phyloP scores from a whole-genome alignment of 2,329 filamentous ascomycete species.

The Stemphylium vesicarium region DNA sequence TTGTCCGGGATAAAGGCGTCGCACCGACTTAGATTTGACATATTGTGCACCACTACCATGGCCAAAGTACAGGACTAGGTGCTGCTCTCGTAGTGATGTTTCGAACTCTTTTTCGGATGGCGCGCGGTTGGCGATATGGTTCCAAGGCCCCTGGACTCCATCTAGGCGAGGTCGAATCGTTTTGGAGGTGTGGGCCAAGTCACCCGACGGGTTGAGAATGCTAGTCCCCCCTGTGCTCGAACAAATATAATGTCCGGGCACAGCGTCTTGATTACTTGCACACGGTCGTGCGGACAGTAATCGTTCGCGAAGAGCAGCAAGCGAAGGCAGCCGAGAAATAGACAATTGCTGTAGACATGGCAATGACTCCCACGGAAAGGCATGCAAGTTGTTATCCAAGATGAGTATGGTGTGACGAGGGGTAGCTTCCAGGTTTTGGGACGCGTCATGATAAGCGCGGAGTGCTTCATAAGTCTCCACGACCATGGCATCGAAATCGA shows the following conservation, averaged over 20 bases:
- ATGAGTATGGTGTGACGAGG: conserved; percentile 81
- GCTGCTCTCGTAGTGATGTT: conserved; percentile 66
- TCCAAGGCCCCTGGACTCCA: conserved; percentile 63
- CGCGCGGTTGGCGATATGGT: conserved; percentile 68
- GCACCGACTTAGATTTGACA: conserved; percentile 82
- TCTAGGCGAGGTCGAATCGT: conserved; percentile 74
- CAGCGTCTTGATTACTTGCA: conserved; percentile 9
- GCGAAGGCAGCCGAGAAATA: conserved; percentile 85
- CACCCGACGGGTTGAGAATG: conserved; percentile 87
- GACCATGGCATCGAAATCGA: conserved; percentile 92
- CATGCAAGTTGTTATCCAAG: conserved; percentile 87
- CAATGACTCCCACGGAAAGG: conserved; percentile 95
- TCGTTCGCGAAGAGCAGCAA: conserved; percentile 79
- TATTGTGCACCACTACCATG: conserved; percentile 96
- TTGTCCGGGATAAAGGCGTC: conserved; percentile 67
- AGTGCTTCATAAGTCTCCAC: conserved; percentile 87
- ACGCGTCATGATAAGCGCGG: conserved; percentile 72
- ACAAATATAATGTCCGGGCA: conserved; percentile 57
- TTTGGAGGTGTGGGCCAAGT: conserved; percentile 79
- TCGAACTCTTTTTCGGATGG: conserved; percentile 83
- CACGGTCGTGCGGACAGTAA: conserved; percentile 63
- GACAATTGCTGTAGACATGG: conserved; percentile 81
- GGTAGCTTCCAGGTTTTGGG: conserved; percentile 45
- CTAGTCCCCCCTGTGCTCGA: conserved; percentile 67
- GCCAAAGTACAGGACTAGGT: conserved; percentile 90